These are phyloP conservation scores for Hysterangium stoloniferum DNA, from an alignment of 768 basidiomycete genomes.

Conservation along the genomic window DNA sequence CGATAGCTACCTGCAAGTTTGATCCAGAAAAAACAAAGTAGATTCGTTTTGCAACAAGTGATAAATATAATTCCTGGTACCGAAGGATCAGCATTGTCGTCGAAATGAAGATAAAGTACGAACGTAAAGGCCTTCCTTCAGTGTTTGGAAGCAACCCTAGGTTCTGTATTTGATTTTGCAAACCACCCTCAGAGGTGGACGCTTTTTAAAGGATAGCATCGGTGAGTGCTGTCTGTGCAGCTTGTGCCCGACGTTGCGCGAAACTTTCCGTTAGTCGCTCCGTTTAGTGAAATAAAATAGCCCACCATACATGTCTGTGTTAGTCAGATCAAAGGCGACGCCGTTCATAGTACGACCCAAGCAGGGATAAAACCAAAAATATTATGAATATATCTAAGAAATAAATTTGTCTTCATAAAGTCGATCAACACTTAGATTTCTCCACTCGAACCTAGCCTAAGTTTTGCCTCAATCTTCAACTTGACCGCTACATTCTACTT, in stretches of 20 bases:
- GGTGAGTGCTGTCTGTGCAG: conserved; percentile 42
- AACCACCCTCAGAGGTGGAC: conserved; percentile 29
- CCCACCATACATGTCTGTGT: conserved; percentile 32
- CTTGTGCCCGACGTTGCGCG: conserved; percentile 30
- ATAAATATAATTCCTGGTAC: conserved; percentile 40
- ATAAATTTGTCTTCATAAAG: too few relatives aligned
- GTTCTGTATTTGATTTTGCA: conserved; percentile 30
- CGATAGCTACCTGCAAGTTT: conserved; percentile 33
- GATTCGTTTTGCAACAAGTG: conserved; percentile 41
- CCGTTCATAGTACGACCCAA: conserved; percentile 50
- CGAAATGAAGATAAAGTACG: conserved; percentile 18
- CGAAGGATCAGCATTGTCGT: background rate
- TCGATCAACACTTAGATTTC: too few relatives aligned
- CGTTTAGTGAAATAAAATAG: too few relatives aligned
- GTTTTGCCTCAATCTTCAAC: too few relatives aligned
- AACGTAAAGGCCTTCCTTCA: conserved; percentile 44
- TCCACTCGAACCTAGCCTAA: too few relatives aligned
- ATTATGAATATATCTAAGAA: too few relatives aligned
- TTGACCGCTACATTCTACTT: too few relatives aligned
- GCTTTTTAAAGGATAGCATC: conserved; percentile 45
- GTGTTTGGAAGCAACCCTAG: conserved; percentile 32
- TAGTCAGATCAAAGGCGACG: conserved; percentile 37
- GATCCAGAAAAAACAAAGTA: conserved; percentile 37
- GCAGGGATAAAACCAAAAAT: too few relatives aligned
- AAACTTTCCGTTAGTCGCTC: too few relatives aligned